A percentile compares a stretch with the other conserved stretches of the same genome.
Conservation (phyloP, 2,329 filamentous ascomycete genomes). For the Coleophoma crateriformis region DNA sequence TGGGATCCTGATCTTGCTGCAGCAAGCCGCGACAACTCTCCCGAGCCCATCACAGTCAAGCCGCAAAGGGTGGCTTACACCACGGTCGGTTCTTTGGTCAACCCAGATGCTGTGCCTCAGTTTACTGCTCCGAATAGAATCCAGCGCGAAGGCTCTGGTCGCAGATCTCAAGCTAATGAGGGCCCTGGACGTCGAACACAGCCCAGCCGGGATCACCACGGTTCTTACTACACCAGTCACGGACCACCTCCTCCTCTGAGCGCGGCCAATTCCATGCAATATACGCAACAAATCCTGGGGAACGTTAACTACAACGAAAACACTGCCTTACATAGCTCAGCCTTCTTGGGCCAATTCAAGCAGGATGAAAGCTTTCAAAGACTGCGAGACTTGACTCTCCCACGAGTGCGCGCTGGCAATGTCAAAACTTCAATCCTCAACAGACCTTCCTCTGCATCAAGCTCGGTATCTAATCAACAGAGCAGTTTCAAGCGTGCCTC, state of each 20-base stretch:
- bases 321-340: not conserved
- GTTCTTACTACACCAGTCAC: slow-evolving; percentile 12
- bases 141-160: slow-evolving; percentile 25
- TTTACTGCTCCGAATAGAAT: slow-evolving; percentile 27
- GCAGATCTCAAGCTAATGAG: slow-evolving; percentile 1
- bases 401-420: not conserved
- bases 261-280: slow-evolving; percentile 23
- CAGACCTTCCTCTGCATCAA: not conserved
- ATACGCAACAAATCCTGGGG: slow-evolving; percentile 20
- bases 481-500: not conserved
- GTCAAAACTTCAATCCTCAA: not conserved
- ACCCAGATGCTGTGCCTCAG: slow-evolving; percentile 21
- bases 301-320: slow-evolving; percentile 2
- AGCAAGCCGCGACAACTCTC: slow-evolving; percentile 17
- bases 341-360: not conserved
- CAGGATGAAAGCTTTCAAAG: not conserved
- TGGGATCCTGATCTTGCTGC: slow-evolving; percentile 23
- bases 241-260: slow-evolving; percentile 18
- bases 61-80: slow-evolving; percentile 26
- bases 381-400: not conserved
- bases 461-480: not conserved
- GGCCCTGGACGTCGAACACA: slow-evolving; percentile 17
- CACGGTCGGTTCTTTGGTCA: slow-evolving; percentile 27
- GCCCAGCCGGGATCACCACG: slow-evolving; percentile 15
- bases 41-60: slow-evolving; percentile 20